These are phyloP conservation scores for Boletus pseudopeckii DNA, from an alignment of 768 basidiomycete genomes.

Conservation along the genomic window DNA sequence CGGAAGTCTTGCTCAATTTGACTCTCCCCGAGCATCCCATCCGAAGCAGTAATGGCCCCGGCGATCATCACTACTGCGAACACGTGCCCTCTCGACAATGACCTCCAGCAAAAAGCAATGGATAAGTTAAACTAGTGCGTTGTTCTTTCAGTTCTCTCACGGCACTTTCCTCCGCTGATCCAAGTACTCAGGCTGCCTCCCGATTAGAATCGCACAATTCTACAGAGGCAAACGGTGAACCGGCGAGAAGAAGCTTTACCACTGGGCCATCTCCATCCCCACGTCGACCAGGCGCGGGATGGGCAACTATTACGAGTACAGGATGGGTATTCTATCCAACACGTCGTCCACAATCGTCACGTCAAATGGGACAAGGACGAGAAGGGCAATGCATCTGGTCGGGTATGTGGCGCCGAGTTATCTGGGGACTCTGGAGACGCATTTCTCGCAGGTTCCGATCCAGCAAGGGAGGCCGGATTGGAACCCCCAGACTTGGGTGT, in stretches of 20 bases:
- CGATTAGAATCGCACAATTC: conserved; percentile 17
- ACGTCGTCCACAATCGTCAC: conserved; percentile 16
- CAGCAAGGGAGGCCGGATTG: conserved; percentile 9
- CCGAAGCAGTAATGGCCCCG: not conserved
- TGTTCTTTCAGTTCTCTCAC: too few relatives aligned
- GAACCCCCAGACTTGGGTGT: conserved; percentile 24
- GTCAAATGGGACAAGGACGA: conserved; percentile 12
- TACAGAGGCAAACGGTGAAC: not conserved
- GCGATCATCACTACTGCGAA: not conserved
- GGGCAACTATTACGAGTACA: conserved; percentile 18
- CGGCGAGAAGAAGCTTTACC: not conserved
- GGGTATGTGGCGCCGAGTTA: conserved; percentile 7
- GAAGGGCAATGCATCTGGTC: conserved; percentile 7
- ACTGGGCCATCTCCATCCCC: conserved; percentile 15
- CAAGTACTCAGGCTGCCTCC: conserved; percentile 12
- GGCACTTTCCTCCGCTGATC: not conserved
- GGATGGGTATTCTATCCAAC: not conserved
- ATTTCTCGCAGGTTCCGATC: conserved; percentile 10
- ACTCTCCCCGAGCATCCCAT: too few relatives aligned
- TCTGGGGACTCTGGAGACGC: conserved; percentile 5
- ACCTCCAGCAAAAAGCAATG: not conserved
- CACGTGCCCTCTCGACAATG: not conserved
- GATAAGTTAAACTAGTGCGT: not conserved
- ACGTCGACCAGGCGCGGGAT: conserved; percentile 14
- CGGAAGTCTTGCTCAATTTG: not conserved